Base-by-base conservation (phyloP, 2,329 filamentous ascomycete species). In the Graphiopsis chlorocephala region DNA sequence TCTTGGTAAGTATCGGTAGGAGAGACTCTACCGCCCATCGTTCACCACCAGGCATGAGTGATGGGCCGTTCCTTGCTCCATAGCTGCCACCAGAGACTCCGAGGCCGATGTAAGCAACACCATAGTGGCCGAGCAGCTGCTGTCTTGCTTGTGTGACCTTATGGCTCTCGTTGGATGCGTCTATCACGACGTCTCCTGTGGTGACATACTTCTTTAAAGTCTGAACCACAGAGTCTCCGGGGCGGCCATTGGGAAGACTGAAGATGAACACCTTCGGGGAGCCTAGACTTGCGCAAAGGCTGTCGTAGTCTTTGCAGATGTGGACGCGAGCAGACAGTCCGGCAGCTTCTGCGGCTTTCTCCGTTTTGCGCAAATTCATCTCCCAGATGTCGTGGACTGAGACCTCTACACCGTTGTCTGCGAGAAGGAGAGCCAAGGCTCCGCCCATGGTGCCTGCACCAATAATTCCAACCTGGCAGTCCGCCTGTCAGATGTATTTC, bases 51-150 rank as follows among this genome's bases (percentile, higher is more conserved):
- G 83, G 84, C n/a, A 82, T 85, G 68, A 88, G 78, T 55, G 82
- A 84, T 0, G 85, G 85, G 0, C 85, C 86, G 38, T 78, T 76
- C 28, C 84, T 77, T 4, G 85, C 85, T 38, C 81, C 81, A 69
- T 86, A 83, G 71, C 86, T 87, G 0, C 85, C 85, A 2, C 85
- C 85, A 3, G 82, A 85, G 1, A 88, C 84, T 15, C 85, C 85
- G 71, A 83, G 82, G 4, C 85, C 85, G 64, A 87, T 79, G 74
- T 84, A 87, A 61, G 77, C 77, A 10, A 87, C 78, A 0, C 83
- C 84, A 14, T 80, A 76, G 0, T 77, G 72, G 2, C 78, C 76
- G 7, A 86, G 78, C 31, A 81, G 77, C 47, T 75, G 77, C 70
- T 87, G 85, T 38, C 85, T 76, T 15, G 81, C 70, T 69, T 88